Evolutionary conservation across 2,329 filamentous ascomycete species (phyloP).

Genomic region (Curvularia hawaiiensis): DNA sequence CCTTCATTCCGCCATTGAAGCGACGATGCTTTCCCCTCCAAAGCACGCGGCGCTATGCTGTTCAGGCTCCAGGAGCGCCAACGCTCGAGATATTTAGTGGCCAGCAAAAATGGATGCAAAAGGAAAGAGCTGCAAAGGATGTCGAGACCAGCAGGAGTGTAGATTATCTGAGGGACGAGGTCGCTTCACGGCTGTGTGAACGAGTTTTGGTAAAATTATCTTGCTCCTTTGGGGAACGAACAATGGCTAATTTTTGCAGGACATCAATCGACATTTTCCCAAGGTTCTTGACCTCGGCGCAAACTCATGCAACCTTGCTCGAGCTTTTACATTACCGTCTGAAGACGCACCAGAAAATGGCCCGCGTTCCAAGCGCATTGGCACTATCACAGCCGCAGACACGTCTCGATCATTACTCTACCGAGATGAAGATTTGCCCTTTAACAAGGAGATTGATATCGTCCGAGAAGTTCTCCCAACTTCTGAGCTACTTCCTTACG

Average conservation of each 20-base stretch:
- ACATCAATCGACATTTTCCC: slow-evolving; percentile 88
- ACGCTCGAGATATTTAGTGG: slow-evolving; percentile 91
- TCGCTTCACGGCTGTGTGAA: slow-evolving; percentile 82
- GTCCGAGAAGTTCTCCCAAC: slow-evolving; percentile 75
- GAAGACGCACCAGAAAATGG: slow-evolving; percentile 66
- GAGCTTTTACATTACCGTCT: slow-evolving; percentile 68
- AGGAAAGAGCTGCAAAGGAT: slow-evolving; percentile 79
- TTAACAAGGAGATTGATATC: slow-evolving; percentile 75
- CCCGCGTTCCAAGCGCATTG: slow-evolving; percentile 73
- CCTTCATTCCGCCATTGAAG: slow-evolving; percentile 43
- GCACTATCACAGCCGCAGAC: slow-evolving; percentile 79
- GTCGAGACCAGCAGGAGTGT: slow-evolving; percentile 74
- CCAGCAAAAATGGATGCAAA: slow-evolving; percentile 86
- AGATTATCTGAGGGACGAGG: slow-evolving; percentile 93
- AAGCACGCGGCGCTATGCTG: slow-evolving; percentile 67
- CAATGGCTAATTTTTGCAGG: slow-evolving; percentile 56
- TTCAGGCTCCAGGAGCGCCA: slow-evolving; percentile 76
- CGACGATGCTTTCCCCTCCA: slow-evolving; percentile 33
- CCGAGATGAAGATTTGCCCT: slow-evolving; percentile 75
- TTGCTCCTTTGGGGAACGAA: background rate
- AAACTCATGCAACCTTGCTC: slow-evolving; percentile 93
- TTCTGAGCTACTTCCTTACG: slow-evolving; percentile 77
- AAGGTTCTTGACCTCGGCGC: slow-evolving; percentile 90
- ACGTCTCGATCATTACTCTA: slow-evolving; percentile 78
- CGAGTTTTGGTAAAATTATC: slow-evolving; percentile 70